These are phyloP conservation scores for Nannochloropsis oceanica DNA, from an alignment of 108 stramenopile genomes.

Conservation along the genomic window DNA sequence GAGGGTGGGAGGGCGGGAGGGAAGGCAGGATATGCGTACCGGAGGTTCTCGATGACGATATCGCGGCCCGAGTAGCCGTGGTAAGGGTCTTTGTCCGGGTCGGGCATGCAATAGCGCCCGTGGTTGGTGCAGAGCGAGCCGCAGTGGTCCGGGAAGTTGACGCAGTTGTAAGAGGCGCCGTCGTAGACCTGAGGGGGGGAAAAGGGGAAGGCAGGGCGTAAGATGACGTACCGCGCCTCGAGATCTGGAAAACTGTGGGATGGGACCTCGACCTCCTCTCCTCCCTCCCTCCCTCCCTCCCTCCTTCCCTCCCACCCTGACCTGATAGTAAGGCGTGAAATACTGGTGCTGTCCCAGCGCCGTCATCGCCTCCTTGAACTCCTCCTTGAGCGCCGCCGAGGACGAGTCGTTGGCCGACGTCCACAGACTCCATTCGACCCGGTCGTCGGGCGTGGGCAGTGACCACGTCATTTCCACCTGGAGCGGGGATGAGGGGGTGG, in stretches of 20 bases:
- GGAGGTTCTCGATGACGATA: constrained; percentile 62
- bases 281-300: background rate
- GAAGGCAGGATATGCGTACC: background rate
- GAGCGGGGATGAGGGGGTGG: constrained; percentile 3
- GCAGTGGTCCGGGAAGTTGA: constrained; percentile 45
- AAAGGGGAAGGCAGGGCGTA: background rate
- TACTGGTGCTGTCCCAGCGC: constrained; percentile 55
- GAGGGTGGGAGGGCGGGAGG: background rate
- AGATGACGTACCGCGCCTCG: too few relatives aligned
- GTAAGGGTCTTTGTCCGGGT: constrained; percentile 72
- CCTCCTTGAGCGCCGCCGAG: constrained; percentile 34
- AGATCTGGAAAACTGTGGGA: too few relatives aligned
- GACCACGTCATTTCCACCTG: constrained; percentile 73
- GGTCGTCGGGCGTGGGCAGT: constrained; percentile 61
- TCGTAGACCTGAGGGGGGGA: constrained; percentile 53
- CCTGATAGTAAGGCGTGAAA: constrained; percentile 61
- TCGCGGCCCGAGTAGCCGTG: constrained; percentile 57
- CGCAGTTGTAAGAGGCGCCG: constrained; percentile 54
- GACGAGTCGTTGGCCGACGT: constrained; percentile 56
- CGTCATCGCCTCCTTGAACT: constrained; percentile 49
- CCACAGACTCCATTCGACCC: constrained; percentile 83
- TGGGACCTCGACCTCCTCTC: background rate
- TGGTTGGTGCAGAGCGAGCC: constrained; percentile 74
- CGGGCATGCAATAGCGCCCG: constrained; percentile 74
- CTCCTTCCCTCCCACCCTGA: background rate